A percentile compares a stretch with the other conserved stretches of the same genome.
Evolutionary conservation across 352 stramenopile species (phyloP).

Genomic region (Phytophthora palmivora): DNA sequence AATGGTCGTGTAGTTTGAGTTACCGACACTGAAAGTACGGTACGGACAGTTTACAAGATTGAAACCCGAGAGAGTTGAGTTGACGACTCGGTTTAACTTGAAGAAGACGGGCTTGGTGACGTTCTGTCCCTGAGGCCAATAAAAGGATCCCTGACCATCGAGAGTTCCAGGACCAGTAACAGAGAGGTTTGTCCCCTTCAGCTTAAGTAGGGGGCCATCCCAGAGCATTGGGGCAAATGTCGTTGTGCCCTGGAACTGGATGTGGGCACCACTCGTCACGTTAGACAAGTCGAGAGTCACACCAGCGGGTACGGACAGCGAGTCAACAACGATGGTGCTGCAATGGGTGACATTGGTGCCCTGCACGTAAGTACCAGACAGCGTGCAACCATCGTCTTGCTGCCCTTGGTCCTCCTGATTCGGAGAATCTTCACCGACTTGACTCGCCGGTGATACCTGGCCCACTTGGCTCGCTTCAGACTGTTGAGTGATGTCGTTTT

Average conservation of each 20-base stretch:
- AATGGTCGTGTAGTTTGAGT: conserved; percentile 23
- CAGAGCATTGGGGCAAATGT: conserved; percentile 45
- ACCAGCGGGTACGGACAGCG: conserved; percentile 37
- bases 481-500: conserved; percentile 13
- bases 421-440: conserved; percentile 6
- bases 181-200: conserved; percentile 27
- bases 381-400: conserved; percentile 32
- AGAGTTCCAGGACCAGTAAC: conserved; percentile 38
- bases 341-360: conserved; percentile 34
- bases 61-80: conserved; percentile 37
- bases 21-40: conserved; percentile 40
- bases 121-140: conserved; percentile 41
- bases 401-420: conserved; percentile 10
- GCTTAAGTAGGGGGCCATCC: conserved; percentile 36
- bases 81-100: conserved; percentile 27
- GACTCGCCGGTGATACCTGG: conserved; percentile 15
- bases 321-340: conserved; percentile 32
- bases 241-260: conserved; percentile 42
- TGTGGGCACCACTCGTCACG: conserved; percentile 35
- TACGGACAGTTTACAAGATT: conserved; percentile 41
- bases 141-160: conserved; percentile 45
- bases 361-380: conserved; percentile 36
- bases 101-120: conserved; percentile 44
- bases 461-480: conserved; percentile 12
- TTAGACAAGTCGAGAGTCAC: conserved; percentile 45